A percentile compares a stretch with the other conserved stretches of the same genome.
Evolutionary conservation across 345 rosid genomes (phyloP).

Genomic region (Xanthoceras sorbifolium): DNA sequence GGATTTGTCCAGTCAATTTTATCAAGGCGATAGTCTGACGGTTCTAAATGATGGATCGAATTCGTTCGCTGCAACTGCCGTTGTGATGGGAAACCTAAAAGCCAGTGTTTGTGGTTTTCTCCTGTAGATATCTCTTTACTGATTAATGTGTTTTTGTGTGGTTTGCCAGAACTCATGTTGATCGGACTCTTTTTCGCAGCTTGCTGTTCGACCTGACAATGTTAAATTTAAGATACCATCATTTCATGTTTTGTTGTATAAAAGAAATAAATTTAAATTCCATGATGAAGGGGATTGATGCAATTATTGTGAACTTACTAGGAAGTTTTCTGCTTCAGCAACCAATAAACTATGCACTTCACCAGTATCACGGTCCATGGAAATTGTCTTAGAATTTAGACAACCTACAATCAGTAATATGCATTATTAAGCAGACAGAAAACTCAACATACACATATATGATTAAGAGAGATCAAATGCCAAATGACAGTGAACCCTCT

Average conservation of each 20-base stretch:
- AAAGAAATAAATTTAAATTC: slow-evolving; percentile 3
- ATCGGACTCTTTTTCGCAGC: slow-evolving; percentile 11
- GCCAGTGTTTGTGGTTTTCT: slow-evolving; percentile 20
- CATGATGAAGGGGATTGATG: neutral
- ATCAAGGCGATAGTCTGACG: slow-evolving; percentile 28
- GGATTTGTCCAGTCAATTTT: slow-evolving; percentile 40
- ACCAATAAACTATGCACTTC: slow-evolving; percentile 33
- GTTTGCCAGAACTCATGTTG: slow-evolving; percentile 17
- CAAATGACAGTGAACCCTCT: too few relatives aligned
- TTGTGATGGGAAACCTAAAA: slow-evolving; percentile 25
- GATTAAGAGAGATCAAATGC: neutral
- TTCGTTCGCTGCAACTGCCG: slow-evolving; percentile 23
- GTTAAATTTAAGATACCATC: neutral
- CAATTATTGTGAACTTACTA: slow-evolving; percentile 24
- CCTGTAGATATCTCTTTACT: slow-evolving; percentile 27
- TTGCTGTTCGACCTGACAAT: slow-evolving; percentile 25
- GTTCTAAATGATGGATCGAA: slow-evolving; percentile 29
- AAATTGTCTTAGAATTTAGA: slow-evolving; percentile 48
- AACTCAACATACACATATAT: neutral
- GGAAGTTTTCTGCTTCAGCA: slow-evolving; percentile 36
- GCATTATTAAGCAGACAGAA: neutral
- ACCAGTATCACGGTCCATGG: slow-evolving; percentile 35
- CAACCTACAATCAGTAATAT: slow-evolving; percentile 39
- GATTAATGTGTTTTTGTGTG: slow-evolving; percentile 19
- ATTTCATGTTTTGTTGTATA: neutral